Base-by-base conservation (phyloP, 2,329 filamentous ascomycete genomes). In the Paramyrothecium roridum region DNA sequence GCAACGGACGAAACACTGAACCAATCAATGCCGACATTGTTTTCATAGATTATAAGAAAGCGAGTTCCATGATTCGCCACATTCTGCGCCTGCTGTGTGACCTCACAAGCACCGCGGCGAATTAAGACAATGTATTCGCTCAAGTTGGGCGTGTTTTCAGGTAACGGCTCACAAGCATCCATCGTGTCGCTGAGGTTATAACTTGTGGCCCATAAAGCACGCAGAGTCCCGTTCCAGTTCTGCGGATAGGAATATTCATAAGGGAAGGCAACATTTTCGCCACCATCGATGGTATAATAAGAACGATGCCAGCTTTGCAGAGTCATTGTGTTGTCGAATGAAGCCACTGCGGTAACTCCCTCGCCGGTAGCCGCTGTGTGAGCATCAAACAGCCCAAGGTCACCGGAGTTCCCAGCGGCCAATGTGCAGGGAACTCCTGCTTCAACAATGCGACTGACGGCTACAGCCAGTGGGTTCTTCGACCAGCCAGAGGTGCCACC, bases 41-140 rank as follows among this genome's bases (percentile, higher is more conserved):
- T 47, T 71, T 83, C 82, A 67, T 84, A 85, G 63, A 82, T 73
- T 59, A 85, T 67, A 48, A 85, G 68, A 56, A 83, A 83, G 63
- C 77, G 76, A 50, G 79, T 81, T 22, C 82, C 82, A 46, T 73
- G 74, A 12, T 70, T 73, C 6, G 68, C 75, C 37, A 69, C 76
- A 54, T 81, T 81, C 45, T 47, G 45, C 16, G 45, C 45, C 45
- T 47, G 45, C 16, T 47, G 16, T 17, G 10, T 10, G n/a, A n/a
- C 11, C 16, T n/a, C 20, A n/a, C 45, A 47, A n/a, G 16, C 8
- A n/a, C 16, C 45, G 37, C 80, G 76, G 43, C 79, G 79, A 52
- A 85, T 71, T 6, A 85, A 74, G 3, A 83, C 80, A 52, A 86
- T 76, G 54, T 78, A 72, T 23, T 72, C 70, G 16, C 77, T 77